These are phyloP conservation scores for Ceriops decandra DNA, from an alignment of 345 rosid genomes.

Conservation along the genomic window DNA sequence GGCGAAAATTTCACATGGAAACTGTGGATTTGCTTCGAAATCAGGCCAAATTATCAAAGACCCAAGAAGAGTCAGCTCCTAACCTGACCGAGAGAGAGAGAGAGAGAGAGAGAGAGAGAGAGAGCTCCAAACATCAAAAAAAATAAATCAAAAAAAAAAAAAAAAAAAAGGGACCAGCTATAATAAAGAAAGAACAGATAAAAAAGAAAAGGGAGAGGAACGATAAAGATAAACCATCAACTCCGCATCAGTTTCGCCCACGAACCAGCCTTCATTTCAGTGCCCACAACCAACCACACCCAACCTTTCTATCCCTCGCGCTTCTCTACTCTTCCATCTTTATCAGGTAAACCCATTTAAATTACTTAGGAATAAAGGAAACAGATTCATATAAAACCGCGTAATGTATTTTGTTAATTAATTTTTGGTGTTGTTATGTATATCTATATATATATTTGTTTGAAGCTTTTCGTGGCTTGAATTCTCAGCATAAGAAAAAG, in stretches of 20 bases:
- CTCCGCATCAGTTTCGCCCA: slow-evolving; percentile 45
- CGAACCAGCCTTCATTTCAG: slow-evolving; percentile 38
- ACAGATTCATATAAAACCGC: background rate
- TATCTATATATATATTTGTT: background rate
- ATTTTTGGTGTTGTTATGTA: background rate
- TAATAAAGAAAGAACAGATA: slow-evolving; percentile 1
- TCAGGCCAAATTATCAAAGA: slow-evolving; percentile 10
- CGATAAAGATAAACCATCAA: slow-evolving; percentile 38
- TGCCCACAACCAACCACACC: slow-evolving; percentile 24
- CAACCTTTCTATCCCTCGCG: slow-evolving; percentile 6
- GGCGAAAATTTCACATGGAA: slow-evolving; percentile 2
- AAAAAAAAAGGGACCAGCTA: background rate
- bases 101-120: no score
- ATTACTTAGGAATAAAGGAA: background rate
- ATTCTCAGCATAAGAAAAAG: background rate
- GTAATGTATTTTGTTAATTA: background rate
- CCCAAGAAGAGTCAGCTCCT: slow-evolving; percentile 17
- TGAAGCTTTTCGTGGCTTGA: background rate
- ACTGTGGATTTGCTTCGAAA: slow-evolving; percentile 24
- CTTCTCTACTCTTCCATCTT: background rate
- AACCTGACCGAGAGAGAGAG: slow-evolving; percentile 1
- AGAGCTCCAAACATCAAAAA: no score
- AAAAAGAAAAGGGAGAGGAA: background rate
- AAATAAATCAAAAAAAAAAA: background rate
- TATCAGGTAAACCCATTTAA: slow-evolving; percentile 21